Conservation (phyloP, 2,329 filamentous ascomycete species). For the Fusarium foetens region DNA sequence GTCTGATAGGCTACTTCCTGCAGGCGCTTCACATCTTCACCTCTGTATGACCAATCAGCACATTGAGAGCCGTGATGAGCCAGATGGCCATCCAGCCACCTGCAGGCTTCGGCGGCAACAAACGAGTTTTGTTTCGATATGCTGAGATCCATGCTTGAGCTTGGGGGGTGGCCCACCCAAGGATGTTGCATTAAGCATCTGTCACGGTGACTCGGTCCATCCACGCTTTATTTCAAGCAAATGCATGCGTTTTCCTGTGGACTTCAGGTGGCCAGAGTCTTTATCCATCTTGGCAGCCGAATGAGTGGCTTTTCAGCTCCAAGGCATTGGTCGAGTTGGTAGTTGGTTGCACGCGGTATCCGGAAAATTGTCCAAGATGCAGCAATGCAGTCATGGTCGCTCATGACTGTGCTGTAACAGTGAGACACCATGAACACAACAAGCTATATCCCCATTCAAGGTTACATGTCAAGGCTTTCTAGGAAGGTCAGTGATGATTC, state of each 20-base stretch:
- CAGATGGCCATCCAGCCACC: constrained; percentile 52
- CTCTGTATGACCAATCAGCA: constrained; percentile 52
- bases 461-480: constrained; percentile 2
- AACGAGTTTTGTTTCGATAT: constrained; percentile 47
- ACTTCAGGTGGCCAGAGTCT: neutral
- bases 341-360: constrained; percentile 6
- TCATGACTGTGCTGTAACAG: constrained; percentile 7
- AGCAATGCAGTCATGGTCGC: constrained; percentile 11
- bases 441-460: neutral
- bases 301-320: constrained; percentile 23
- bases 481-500: neutral
- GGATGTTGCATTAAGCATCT: constrained; percentile 20
- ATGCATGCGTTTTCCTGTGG: constrained; percentile 3
- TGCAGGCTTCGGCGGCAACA: constrained; percentile 60
- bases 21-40: constrained; percentile 40
- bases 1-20: constrained; percentile 42
- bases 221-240: neutral
- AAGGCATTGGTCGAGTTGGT: neutral
- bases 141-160: constrained; percentile 9
- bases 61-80: constrained; percentile 43
- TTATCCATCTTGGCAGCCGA: constrained; percentile 12
- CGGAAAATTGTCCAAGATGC: constrained; percentile 10
- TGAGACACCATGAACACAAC: constrained; percentile 15
- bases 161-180: constrained; percentile 17
- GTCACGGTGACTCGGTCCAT: neutral